Evolutionary conservation across 73 alveolate species (phyloP).

Genomic region (Blepharisma stoltei): DNA sequence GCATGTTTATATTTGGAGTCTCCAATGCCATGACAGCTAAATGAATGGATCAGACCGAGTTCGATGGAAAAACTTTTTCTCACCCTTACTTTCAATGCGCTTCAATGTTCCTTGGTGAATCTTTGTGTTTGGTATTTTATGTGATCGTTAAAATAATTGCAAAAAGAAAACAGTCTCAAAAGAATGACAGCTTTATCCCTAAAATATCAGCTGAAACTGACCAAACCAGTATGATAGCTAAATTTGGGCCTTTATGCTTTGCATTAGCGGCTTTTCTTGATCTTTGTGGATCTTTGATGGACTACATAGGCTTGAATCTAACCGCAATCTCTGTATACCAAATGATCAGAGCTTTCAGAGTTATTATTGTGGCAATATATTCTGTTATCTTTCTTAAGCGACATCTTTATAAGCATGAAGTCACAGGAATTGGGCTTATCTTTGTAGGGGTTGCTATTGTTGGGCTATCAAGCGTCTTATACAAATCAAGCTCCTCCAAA

Average conservation of each 20-base stretch:
- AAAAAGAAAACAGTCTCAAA: too few species aligned
- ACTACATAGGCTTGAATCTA: slow-evolving; percentile 63
- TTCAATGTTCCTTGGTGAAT: not conserved
- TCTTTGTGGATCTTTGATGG: slow-evolving; percentile 41
- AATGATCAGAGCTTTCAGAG: slow-evolving; percentile 88
- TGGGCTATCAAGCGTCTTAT: slow-evolving; percentile 65
- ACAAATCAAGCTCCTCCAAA: slow-evolving; percentile 31
- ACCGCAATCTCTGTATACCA: slow-evolving; percentile 80
- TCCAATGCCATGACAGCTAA: too few species aligned
- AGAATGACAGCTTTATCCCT: too few species aligned
- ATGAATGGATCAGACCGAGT: too few species aligned
- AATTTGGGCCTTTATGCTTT: slow-evolving; percentile 24
- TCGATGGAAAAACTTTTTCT: too few species aligned
- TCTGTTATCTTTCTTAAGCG: slow-evolving; percentile 76
- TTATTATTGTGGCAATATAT: slow-evolving; percentile 75
- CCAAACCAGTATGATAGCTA: not conserved
- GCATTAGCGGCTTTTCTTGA: slow-evolving; percentile 59
- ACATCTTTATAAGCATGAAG: slow-evolving; percentile 74
- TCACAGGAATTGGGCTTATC: slow-evolving; percentile 64
- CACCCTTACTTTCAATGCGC: slow-evolving; percentile 6
- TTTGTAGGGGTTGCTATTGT: slow-evolving; percentile 79
- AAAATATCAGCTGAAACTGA: too few species aligned
- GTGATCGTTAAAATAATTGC: too few species aligned
- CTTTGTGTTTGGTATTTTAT: not conserved
- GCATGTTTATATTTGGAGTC: too few species aligned